phyloP scores from a whole-genome alignment of 768 basidiomycete species.

The Lactarius deliciosus region DNA sequence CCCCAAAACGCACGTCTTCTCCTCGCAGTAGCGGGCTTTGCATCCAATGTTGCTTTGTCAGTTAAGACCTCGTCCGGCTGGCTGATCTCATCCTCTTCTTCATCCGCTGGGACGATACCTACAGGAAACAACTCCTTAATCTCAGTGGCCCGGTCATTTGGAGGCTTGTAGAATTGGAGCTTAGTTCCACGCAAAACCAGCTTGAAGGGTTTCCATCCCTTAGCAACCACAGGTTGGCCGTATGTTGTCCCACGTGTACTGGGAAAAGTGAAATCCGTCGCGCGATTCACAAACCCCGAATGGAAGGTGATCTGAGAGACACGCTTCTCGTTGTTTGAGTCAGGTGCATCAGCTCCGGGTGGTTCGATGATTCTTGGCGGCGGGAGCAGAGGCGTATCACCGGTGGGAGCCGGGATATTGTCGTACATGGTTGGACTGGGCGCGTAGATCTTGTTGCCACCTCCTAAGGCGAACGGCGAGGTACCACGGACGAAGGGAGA shows the following conservation, averaged over 20 bases:
- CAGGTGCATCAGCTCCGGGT: constrained; percentile 35
- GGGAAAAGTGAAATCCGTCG: constrained; percentile 47
- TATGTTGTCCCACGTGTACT: constrained; percentile 34
- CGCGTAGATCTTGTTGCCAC: constrained; percentile 25
- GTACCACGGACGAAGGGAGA: constrained; percentile 27
- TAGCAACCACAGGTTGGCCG: constrained; percentile 36
- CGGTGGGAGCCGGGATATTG: constrained; percentile 25
- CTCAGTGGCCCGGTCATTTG: constrained; percentile 59
- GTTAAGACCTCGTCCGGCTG: constrained; percentile 32
- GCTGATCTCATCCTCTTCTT: constrained; percentile 48
- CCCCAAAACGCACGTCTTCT: constrained; percentile 80
- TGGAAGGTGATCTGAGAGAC: constrained; percentile 78
- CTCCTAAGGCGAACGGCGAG: constrained; percentile 38
- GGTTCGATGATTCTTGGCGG: constrained; percentile 49
- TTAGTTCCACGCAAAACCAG: constrained; percentile 82
- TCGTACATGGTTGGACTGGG: constrained; percentile 28
- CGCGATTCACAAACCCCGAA: constrained; percentile 73
- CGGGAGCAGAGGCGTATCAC: constrained; percentile 46
- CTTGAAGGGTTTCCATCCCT: constrained; percentile 88
- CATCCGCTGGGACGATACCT: constrained; percentile 52
- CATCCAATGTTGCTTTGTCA: constrained; percentile 38
- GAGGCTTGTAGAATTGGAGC: constrained; percentile 83
- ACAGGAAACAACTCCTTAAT: constrained; percentile 77
- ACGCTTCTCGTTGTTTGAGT: constrained; percentile 45
- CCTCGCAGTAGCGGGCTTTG: constrained; percentile 39